Conservation (phyloP, 1,284 basidiomycete species). For the Inonotus obliquus region DNA sequence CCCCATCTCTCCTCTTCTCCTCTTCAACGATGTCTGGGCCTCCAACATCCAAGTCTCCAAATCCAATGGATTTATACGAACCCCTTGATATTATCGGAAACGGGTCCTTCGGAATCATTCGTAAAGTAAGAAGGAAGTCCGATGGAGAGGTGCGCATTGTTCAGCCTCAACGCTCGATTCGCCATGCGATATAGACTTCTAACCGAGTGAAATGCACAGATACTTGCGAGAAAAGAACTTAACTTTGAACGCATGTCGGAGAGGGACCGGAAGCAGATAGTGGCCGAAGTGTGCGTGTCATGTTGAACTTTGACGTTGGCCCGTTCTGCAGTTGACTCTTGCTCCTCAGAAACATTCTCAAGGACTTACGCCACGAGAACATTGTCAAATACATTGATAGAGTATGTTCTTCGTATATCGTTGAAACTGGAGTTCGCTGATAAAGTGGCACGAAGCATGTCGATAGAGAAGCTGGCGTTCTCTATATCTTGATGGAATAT, state of each 20-base stretch:
- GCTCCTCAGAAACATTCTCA: slow-evolving; percentile 80
- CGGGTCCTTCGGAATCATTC: slow-evolving; percentile 96
- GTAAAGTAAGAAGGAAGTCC: slow-evolving; percentile 81
- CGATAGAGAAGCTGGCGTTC: slow-evolving; percentile 84
- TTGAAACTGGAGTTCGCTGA: not conserved
- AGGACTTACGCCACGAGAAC: slow-evolving; percentile 90
- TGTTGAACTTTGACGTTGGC: not conserved
- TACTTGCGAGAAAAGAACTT: slow-evolving; percentile 91
- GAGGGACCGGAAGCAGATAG: slow-evolving; percentile 89
- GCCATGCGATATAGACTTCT: not conserved
- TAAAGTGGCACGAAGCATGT: slow-evolving; percentile 49
- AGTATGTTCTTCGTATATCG: slow-evolving; percentile 21
- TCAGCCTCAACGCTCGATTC: not conserved
- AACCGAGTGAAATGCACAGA: slow-evolving; percentile 34
- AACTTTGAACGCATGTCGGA: slow-evolving; percentile 95
- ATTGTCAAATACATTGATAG: slow-evolving; percentile 94
- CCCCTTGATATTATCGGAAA: slow-evolving; percentile 90
- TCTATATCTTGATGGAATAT: slow-evolving; percentile 97
- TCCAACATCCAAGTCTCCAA: not conserved
- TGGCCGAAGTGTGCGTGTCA: slow-evolving; percentile 87
- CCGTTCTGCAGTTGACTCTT: not conserved
- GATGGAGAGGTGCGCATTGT: slow-evolving; percentile 72
- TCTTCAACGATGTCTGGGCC: slow-evolving; percentile 1
- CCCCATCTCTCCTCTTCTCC: not conserved
- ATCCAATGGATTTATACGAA: slow-evolving; percentile 70